Base-by-base conservation (phyloP, 2,329 filamentous ascomycete species). In the Pseudophaeomoniella oleicola region DNA sequence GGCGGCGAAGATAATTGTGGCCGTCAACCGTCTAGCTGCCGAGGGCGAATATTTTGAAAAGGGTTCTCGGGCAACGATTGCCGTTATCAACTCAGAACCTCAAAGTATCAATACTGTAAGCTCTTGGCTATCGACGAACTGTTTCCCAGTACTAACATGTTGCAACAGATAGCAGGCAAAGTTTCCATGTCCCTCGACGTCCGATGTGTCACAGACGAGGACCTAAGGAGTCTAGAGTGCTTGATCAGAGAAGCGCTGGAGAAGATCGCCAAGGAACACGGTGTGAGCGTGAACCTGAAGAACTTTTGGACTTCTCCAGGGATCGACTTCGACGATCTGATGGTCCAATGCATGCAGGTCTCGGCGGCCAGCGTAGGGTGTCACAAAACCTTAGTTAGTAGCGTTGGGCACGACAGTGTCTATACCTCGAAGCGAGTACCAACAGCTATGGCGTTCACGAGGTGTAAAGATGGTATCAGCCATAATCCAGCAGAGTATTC, bases 361-460 rank as follows among this genome's bases (percentile, higher is more conserved):
- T 27, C 22, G 22, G 22, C 22, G 1, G 66, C 75, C 1, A 68
- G 73, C 0, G 62, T 63, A 1, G 46, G 62, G 2, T 54, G 61
- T 33, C 55, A 55, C 6, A 55, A 59, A 43, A 49, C 50, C 13
- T 70, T 77, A 63, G 70, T 64, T 5, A 67, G 60, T 44, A 72
- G 72, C 4, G 72, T 72, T 9, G 72, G 72, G 0, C 71, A 76
- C 50, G 72, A 75, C 43, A 73, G 64, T 36, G 70, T 75, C 5
- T 69, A 73, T 43, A 64, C 70, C 9, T 71, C 63, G 39, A 59
- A 64, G 37, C 57, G 57, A 22, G 71, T 64, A 36, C 72, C 72
- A 11, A 72, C 71, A 3, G 63, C 67, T 12, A 76, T 77, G 72
- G 72, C 76, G n/a, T 77, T 77, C 41, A 67, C 75, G 4, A 71